These are phyloP conservation scores for Phyllosticta citribraziliensis DNA, from an alignment of 2,329 filamentous ascomycete genomes.

Conservation along the genomic window DNA sequence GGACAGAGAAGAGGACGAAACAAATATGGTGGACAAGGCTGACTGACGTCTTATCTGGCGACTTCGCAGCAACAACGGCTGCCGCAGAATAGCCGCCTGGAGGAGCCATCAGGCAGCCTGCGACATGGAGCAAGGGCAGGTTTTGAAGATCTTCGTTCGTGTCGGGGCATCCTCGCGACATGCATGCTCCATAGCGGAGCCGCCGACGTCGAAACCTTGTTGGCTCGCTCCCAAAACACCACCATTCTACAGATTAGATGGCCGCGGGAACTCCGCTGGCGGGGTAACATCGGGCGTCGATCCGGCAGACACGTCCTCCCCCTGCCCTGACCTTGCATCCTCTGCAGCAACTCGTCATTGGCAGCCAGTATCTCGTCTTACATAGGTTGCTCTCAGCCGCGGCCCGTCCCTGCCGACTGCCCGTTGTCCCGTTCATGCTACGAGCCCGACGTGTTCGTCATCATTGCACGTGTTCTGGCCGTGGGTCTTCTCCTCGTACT, in stretches of 20 bases:
- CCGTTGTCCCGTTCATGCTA: not conserved
- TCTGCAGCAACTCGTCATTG: not conserved
- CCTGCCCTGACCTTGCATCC: not conserved
- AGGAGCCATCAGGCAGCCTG: not conserved
- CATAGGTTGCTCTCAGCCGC: not conserved
- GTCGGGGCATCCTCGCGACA: not conserved
- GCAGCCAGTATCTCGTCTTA: not conserved
- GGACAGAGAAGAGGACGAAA: not conserved
- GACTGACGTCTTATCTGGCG: not conserved
- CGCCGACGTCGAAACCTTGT: not conserved
- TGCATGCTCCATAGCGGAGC: not conserved
- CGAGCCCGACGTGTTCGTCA: not conserved
- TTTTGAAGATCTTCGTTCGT: not conserved
- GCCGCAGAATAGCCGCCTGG: not conserved
- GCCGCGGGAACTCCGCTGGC: not conserved
- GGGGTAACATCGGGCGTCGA: not conserved
- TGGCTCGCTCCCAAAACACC: not conserved
- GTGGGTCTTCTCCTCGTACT: not conserved
- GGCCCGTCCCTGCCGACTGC: not conserved
- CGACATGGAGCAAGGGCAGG: not conserved
- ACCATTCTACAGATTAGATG: not conserved
- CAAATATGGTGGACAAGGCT: not conserved
- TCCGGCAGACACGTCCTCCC: too few relatives aligned
- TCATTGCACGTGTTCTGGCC: not conserved
- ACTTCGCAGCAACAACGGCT: not conserved